Base-by-base conservation (phyloP, 2,329 filamentous ascomycete genomes). In the Calonectria multiphialidica region DNA sequence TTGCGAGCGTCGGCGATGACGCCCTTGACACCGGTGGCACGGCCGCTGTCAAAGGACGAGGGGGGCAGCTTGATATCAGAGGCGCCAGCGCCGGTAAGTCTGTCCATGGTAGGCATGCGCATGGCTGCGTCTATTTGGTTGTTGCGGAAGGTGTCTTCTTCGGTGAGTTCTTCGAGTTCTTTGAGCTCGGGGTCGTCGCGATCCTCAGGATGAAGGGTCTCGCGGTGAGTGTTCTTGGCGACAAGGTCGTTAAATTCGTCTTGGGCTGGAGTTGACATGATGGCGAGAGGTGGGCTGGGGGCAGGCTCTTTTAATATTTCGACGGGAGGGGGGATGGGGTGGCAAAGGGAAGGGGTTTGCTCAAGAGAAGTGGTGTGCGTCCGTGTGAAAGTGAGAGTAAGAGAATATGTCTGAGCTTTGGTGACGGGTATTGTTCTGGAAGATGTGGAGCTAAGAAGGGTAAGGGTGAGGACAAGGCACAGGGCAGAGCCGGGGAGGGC, bases 1-100 rank as follows among this genome's bases (percentile, higher is more conserved):
- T 92, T 91, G 79, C 94, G 89, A 44, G 94, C 94, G 81, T 97
- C 94, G 78, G 94, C 93, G 80, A 97, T 96, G 83, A 97, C 94
- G 74, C 94, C 94, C 86, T 96, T 96, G 77, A 95, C 94, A 57
- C 94, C 94, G 3, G 94, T 96, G 77, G 94, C 92, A 76, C 91
- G 90, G 70, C 93, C 92, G 66, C 87, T 90, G 82, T 94, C 90
- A 79, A 93, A 93, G 68, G 87, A 88, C 15, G 86, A 86, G 12
- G 90, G 91, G 16, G 91, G 91, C 72, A 94, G 90, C 80, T 88
- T 89, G 79, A 94, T 83, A 70, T 87, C 87, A 71, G 81, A 78
- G 83, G 82, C 88, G 73, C 74, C 80, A 74, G 79, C 85, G 77
- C 78, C 81, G 81, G 80, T 87, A 75, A 89, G 77, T 67, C 78